Evolutionary conservation across 768 basidiomycete genomes (phyloP), one percentile per base, ranked within the genome.

Genomic region (Termitomyces sp.): DNA sequence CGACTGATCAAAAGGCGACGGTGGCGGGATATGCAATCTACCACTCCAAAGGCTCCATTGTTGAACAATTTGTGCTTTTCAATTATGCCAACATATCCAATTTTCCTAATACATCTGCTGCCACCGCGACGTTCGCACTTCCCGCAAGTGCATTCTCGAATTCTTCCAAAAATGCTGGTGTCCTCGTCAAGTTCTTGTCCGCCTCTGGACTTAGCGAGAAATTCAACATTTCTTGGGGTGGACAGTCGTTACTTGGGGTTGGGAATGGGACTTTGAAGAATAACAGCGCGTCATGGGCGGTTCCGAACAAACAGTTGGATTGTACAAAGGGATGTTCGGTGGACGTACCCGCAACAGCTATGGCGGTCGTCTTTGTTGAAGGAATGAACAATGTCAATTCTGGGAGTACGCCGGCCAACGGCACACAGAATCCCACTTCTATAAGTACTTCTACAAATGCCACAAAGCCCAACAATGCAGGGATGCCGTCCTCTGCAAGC

Each of bases 191-290:
- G 60, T 83, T 75, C 62, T 71, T 82, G 18, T 64, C 71, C 3
- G 83, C 82, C 2, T 66, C 77, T 5, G 75, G 70, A 53, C 72
- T 81, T 12, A 65, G 67, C 15, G 84, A 85, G 68, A 75, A 77
- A 60, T 75, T 71, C 57, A 73, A 81, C 47, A 85, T 87, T 66
- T 75, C 77, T 5, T 87, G 85, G 84, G 83, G 82, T 20, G 81
- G 81, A 13, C 74, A 83, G 64, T 79, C 81, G 0, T 76, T 75
- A 60, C 66, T 70, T 4, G 74, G 74, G 13, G 73, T 74, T 2
- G 74, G 70, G 1, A 73, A 79, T 65, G 78, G 78, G 29, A 69
- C 59, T 34, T 62, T 75, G 28, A 64, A 75, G 56, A 53, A 70
- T 22, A 55, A 58, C 34, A 69, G 58, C 20, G 67, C 69, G 5